These are phyloP conservation scores for Paraglomus occultum DNA, from an alignment of 192 early-diverging fungal species.

Conservation along the genomic window DNA sequence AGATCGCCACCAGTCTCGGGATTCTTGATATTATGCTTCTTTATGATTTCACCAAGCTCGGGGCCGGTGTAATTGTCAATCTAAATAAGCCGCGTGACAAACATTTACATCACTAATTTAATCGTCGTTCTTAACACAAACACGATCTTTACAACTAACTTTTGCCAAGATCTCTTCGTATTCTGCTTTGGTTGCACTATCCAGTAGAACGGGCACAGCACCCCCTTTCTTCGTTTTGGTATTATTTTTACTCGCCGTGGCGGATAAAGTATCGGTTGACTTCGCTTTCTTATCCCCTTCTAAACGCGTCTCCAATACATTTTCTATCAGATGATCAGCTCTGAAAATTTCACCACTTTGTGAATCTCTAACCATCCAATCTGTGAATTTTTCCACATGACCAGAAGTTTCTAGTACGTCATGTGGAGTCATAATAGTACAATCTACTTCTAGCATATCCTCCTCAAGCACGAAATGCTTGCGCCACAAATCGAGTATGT, in stretches of 20 bases:
- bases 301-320: conserved; percentile 86
- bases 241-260: conserved; percentile 50
- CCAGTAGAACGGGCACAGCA: conserved; percentile 60
- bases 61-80: conserved; percentile 94
- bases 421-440: conserved; percentile 95
- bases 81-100: conserved; percentile 39
- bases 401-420: conserved; percentile 97
- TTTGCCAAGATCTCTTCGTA: conserved; percentile 89
- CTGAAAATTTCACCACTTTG: conserved; percentile 93
- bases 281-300: conserved; percentile 78
- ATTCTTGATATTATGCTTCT: conserved; percentile 78
- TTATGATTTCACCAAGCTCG: conserved; percentile 83
- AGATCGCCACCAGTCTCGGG: conserved; percentile 92
- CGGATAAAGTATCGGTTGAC: conserved; percentile 39
- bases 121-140: background rate
- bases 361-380: conserved; percentile 97
- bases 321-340: conserved; percentile 96
- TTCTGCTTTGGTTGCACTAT: conserved; percentile 56
- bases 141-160: conserved; percentile 36
- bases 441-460: conserved; percentile 99
- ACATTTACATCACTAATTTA: background rate
- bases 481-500: conserved; percentile 86
- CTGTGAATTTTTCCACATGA: conserved; percentile 97
- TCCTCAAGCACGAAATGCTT: conserved; percentile 99
- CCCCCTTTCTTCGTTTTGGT: conserved; percentile 70